Evolutionary conservation across 2,329 filamentous ascomycete genomes (phyloP).

Genomic region (Diaporthe sp.): DNA sequence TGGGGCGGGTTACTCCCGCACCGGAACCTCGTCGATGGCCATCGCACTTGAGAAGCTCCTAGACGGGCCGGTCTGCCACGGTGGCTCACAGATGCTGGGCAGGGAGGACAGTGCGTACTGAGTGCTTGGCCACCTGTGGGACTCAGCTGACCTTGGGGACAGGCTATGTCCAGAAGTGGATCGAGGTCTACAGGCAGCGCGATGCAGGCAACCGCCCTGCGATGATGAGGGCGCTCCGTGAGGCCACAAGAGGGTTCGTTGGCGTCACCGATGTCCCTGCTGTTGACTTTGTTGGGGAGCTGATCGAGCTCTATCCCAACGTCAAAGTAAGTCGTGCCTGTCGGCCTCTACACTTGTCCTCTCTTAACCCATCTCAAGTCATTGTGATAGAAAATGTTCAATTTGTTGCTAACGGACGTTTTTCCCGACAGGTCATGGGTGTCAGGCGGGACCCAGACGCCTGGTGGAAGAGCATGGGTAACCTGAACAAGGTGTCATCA

Average conservation of each 20-base stretch:
- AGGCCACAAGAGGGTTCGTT: slow-evolving; percentile 53
- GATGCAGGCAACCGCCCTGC: slow-evolving; percentile 12
- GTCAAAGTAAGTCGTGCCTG: slow-evolving; percentile 46
- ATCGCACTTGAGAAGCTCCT: slow-evolving; percentile 21
- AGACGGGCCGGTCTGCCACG: slow-evolving; percentile 9
- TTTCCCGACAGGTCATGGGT: slow-evolving; percentile 51
- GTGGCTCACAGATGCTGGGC: slow-evolving; percentile 19
- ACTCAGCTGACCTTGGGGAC: not conserved
- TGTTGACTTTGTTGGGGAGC: slow-evolving; percentile 53
- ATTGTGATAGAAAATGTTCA: too few relatives aligned
- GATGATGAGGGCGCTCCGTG: slow-evolving; percentile 42
- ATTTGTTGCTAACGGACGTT: too few relatives aligned
- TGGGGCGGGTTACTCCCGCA: slow-evolving; percentile 26
- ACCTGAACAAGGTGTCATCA: slow-evolving; percentile 18
- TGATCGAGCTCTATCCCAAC: slow-evolving; percentile 57
- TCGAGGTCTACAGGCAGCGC: slow-evolving; percentile 18
- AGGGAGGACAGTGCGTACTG: slow-evolving; percentile 19
- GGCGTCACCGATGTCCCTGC: slow-evolving; percentile 57
- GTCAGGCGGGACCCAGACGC: slow-evolving; percentile 48
- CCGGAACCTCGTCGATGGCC: slow-evolving; percentile 21
- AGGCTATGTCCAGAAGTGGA: slow-evolving; percentile 25
- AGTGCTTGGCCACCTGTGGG: too few relatives aligned
- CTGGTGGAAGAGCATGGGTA: slow-evolving; percentile 47
- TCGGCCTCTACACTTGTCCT: not conserved
- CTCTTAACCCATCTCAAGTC: too few relatives aligned